phyloP scores from a whole-genome alignment of 768 basidiomycete species.

The Serendipita sp. region DNA sequence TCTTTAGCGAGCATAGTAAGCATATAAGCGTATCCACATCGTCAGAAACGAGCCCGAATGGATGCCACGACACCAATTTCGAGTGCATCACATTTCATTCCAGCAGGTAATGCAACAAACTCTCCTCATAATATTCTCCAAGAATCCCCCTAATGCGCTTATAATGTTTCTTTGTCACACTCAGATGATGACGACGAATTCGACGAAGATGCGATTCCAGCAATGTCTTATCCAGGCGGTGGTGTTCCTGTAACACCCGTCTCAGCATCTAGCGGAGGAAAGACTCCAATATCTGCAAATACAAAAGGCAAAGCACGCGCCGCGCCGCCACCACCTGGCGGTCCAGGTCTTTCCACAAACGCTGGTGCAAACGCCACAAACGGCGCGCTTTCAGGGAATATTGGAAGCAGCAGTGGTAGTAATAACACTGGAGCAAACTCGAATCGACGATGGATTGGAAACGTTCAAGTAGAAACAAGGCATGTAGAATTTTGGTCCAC shows the following conservation, averaged over 20 bases:
- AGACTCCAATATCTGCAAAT: slow-evolving; percentile 25
- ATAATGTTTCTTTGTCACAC: background rate
- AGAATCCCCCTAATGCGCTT: slow-evolving; percentile 8
- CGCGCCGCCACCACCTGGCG: slow-evolving; percentile 30
- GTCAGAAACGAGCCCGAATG: background rate
- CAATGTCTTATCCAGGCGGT: slow-evolving; percentile 51
- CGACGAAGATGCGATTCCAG: slow-evolving; percentile 67
- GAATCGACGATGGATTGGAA: slow-evolving; percentile 57
- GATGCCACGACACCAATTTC: slow-evolving; percentile 32
- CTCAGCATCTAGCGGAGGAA: slow-evolving; percentile 15
- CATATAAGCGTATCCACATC: background rate
- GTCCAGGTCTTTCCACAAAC: slow-evolving; percentile 14
- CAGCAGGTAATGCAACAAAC: slow-evolving; percentile 38
- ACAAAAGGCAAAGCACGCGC: slow-evolving; percentile 62
- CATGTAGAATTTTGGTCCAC: slow-evolving; percentile 20
- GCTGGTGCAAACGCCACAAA: slow-evolving; percentile 12
- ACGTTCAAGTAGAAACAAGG: slow-evolving; percentile 80
- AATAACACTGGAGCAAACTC: slow-evolving; percentile 23
- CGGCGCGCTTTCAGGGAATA: slow-evolving; percentile 49
- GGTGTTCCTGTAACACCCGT: slow-evolving; percentile 10
- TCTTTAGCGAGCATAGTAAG: background rate
- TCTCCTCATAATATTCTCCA: background rate
- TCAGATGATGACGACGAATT: slow-evolving; percentile 68
- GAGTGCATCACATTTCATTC: slow-evolving; percentile 60
- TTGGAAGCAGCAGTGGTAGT: slow-evolving; percentile 29